These are phyloP conservation scores for Diospyros lotus DNA, from an alignment of 148 eudicot genomes.

Conservation along the genomic window DNA sequence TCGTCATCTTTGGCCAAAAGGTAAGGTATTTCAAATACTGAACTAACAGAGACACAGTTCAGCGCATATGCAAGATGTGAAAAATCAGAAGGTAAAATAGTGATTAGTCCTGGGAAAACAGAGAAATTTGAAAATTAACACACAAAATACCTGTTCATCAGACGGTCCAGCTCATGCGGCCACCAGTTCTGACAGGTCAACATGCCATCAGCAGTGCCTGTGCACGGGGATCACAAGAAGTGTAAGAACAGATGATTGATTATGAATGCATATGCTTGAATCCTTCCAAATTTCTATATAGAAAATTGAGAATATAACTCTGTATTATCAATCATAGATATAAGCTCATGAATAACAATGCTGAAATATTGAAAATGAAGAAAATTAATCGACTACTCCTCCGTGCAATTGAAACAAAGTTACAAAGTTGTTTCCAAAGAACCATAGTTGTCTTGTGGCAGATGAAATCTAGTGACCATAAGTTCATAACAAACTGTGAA, in stretches of 20 bases:
- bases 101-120: background rate
- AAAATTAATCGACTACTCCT: no score
- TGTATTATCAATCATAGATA: background rate
- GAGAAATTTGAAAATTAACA: background rate
- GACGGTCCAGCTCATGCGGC: constrained; percentile 12
- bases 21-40: no score
- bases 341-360: no score
- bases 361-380: no score
- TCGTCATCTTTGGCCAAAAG: background rate
- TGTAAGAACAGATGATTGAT: background rate
- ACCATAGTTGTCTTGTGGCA: no score
- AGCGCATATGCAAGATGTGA: background rate
- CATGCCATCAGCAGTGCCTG: constrained; percentile 11
- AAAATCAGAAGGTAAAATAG: background rate
- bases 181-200: constrained; percentile 16
- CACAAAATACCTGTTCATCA: background rate
- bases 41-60: background rate
- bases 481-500: no score
- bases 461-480: no score
- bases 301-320: background rate
- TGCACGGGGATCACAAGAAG: background rate
- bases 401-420: no score
- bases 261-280: background rate
- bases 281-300: background rate
- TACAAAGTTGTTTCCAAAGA: no score